These are phyloP conservation scores for Arachis hypogaea DNA, from an alignment of 306 rosid genomes.

Conservation along the genomic window DNA sequence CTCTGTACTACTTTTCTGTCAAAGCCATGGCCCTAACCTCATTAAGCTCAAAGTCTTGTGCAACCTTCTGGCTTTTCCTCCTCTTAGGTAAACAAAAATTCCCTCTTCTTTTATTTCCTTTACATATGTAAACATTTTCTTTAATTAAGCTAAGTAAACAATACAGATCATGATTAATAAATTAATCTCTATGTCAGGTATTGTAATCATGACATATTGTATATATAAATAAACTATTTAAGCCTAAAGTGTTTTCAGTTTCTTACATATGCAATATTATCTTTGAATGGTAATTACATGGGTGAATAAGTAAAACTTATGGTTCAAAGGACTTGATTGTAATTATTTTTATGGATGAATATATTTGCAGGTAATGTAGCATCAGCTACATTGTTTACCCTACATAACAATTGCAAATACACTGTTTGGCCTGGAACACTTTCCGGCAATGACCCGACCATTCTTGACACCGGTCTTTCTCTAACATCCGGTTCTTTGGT, in stretches of 20 bases:
- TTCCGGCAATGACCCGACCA: constrained; percentile 62
- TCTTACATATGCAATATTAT: not conserved
- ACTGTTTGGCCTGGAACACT: constrained; percentile 86
- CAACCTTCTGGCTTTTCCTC: constrained; percentile 39
- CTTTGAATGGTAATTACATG: not conserved
- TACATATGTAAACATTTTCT: not conserved
- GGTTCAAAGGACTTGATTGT: not conserved
- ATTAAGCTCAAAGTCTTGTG: constrained; percentile 28
- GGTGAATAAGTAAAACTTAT: not conserved
- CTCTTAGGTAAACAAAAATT: constrained; percentile 42
- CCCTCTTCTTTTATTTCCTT: not conserved
- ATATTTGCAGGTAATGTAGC: constrained; percentile 48
- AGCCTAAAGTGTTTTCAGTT: not conserved
- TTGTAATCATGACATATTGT: too few species aligned
- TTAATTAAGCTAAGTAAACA: too few species aligned
- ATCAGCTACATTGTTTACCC: constrained; percentile 54
- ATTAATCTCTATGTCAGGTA: too few species aligned
- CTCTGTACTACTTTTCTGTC: not conserved
- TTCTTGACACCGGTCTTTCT: constrained; percentile 63
- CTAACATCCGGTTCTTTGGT: constrained; percentile 47
- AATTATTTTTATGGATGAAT: not conserved
- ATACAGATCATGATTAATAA: too few species aligned
- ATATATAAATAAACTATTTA: not conserved
- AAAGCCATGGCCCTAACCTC: constrained; percentile 40
- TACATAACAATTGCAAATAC: constrained; percentile 65